Base-by-base conservation (phyloP, 768 basidiomycete species). In the Suillus spraguei region DNA sequence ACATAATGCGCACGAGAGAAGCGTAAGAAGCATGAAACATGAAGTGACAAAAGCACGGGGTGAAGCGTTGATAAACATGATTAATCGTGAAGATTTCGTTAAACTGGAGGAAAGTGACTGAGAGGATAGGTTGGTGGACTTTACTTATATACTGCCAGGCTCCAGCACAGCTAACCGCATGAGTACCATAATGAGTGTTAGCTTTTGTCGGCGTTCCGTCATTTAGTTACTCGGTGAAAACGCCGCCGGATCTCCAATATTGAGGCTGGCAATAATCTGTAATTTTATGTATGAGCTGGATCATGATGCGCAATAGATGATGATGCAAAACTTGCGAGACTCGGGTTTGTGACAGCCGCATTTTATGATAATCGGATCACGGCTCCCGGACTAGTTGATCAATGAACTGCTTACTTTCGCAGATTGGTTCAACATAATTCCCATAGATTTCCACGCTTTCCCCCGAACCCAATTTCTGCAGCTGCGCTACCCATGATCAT, bases 1-100 rank as follows among this genome's bases (percentile, higher is more conserved):
- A 0, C 78, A 74, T 2, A 59, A 59, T 53, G 72, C 74, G 60
- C 73, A 63, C 8, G 76, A 69, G 33, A 74, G 42, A 36, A 80
- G 62, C 50, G 49, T 14, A 62, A 71, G 38, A 66, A 69, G 47
- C 59, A 63, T 22, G 65, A 68, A 63, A 17, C 13, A 32, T 20
- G 55, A 17, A 28, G 38, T 52, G 35, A 68, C 10, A 53, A 59
- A 24, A 58, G 60, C 52, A 56, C 35, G 61, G n/a, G 65, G 4
- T n/a, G 32, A 54, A 39, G 44, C 22, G 67, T 36, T 64, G 60
- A 68, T 70, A 7, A 5, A 20, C 62, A 46, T 73, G 65, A 53
- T 62, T 59, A 60, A 50, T 33, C 38, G 56, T 33, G 20, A 60
- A 59, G 66, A 58, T 42, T 32, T 20, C 38, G 56, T 33, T 16